Base-by-base conservation (phyloP, 805 yeast genomes). In the Isabelozyma rhagii region DNA sequence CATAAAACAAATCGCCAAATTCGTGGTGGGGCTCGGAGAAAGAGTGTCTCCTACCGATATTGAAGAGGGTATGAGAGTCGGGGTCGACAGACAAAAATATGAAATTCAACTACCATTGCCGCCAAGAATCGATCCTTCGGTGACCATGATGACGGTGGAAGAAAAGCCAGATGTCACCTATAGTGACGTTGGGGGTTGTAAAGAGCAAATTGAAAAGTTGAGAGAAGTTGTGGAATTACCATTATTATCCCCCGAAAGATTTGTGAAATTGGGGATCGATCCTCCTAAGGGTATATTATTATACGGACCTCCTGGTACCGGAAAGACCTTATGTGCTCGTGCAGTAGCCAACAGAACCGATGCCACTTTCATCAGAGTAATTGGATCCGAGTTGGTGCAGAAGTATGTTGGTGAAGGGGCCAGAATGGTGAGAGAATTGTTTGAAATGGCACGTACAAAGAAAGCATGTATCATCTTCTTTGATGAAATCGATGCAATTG, bases 341-440 rank as follows among this genome's bases (percentile, higher is more conserved):
- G 99, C 99, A 0, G 99, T 94, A 18, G 99, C 99, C 44, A 94
- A 94, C 70, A 86, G 99, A 77, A 94, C 99, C 2, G 99, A 94
- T 71, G 99, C 99, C 25, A 94, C 99, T 0, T 94, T 94, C 61
- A 94, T 94, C 55, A 85, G 99, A 64, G 99, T 94, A 47, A 94
- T 94, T 74, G 99, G 99, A 8, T 93, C 98, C 1, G 99, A 94
- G 71, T 80, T 94, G 67, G 99, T 94, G 29, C 99, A 94, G 70
- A 94, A 94, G 69, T 94, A 94, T 68, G 98, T 94, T 46, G 99
- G 99, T 67, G 99, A 94, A 75, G 99, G 99, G 75, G 99, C 99
- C 4, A 84, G 99, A 67, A 94, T 94, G 99, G 98, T 94, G 48
- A 84, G 99, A 71, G 99, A 94, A 73, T 80, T 94, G 63, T 94